These are phyloP conservation scores for Ceratobasidium sp. DNA, from an alignment of 1,284 basidiomycete species.

Conservation along the genomic window DNA sequence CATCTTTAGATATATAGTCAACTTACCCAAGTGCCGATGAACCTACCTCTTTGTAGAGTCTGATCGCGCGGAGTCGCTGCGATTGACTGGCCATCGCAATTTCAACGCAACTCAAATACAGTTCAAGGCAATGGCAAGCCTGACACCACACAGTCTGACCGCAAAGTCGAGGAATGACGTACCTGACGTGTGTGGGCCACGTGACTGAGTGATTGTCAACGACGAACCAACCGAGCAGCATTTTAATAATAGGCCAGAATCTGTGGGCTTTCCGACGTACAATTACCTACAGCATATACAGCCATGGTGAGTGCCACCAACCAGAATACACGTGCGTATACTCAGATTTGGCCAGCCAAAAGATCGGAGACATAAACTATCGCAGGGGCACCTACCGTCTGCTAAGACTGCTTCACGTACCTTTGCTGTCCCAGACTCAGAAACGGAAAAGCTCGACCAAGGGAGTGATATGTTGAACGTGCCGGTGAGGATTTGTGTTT, in stretches of 20 bases:
- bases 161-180: background rate
- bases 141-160: background rate
- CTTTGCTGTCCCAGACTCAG: conserved; percentile 23
- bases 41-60: conserved; percentile 72
- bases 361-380: conserved; percentile 23
- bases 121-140: background rate
- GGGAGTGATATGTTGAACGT: background rate
- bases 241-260: background rate
- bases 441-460: conserved; percentile 12
- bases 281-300: background rate
- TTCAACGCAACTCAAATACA: background rate
- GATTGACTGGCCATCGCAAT: conserved; percentile 19
- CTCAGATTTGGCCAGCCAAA: conserved; percentile 7
- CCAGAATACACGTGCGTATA: background rate
- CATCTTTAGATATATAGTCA: background rate
- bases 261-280: background rate
- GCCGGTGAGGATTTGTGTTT: background rate
- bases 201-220: background rate
- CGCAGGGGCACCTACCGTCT: conserved; percentile 22
- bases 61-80: conserved; percentile 63
- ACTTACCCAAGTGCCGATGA: background rate
- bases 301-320: background rate
- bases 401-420: conserved; percentile 12
- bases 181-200: background rate
- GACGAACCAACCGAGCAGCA: background rate